Evolutionary conservation across 441 rosid species (phyloP), one percentile per base, ranked within the genome.

Genomic region (Mallotus japonicus): DNA sequence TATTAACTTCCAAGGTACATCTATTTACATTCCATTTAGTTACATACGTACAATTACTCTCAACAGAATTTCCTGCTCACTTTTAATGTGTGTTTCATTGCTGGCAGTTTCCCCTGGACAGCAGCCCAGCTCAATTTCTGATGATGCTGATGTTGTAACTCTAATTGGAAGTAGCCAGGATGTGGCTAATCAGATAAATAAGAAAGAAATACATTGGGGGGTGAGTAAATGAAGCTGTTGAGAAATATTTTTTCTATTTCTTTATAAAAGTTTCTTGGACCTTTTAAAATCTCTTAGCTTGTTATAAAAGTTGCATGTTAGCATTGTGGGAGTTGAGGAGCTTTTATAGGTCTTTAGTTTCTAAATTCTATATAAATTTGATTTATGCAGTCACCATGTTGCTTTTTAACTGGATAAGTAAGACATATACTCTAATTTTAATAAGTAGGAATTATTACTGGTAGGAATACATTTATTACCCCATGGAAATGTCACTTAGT

Each of bases 191-290:
- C 87, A 85, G 86, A 80, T 86, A 78, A 96, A 89, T 77, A 90
- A 89, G 78, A 96, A 87, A 81, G 99, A 96, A 85, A 85, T 96
- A 80, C 97, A 84, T 61, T 96, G 97, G 98, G 99, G 98, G 86
- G 97, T 96, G 79, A 76, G 97, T 85, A 61, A 51, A 62, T 62
- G 57, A 62, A 44, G 64, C 34, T 53, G 69, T 68, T 55, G n/a
- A 49, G 42, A 37, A 37, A 37, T 37, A 6, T 37, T 37, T 28
- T 37, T 37, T 37, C 40, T 37, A 4, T 37, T 37, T 6, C 40
- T 37, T 37, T 37, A 4, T 37, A 37, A 37, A 37, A 2, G 1
- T 37, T 37, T 37, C 40, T 4, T 37, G 40, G 32, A 28, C 32
- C 40, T 37, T 37, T 6, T 37, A 4, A 0, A 37, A 37, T 2